phyloP scores from a whole-genome alignment of 1,284 basidiomycete species.

The Puccinia brachypodii region DNA sequence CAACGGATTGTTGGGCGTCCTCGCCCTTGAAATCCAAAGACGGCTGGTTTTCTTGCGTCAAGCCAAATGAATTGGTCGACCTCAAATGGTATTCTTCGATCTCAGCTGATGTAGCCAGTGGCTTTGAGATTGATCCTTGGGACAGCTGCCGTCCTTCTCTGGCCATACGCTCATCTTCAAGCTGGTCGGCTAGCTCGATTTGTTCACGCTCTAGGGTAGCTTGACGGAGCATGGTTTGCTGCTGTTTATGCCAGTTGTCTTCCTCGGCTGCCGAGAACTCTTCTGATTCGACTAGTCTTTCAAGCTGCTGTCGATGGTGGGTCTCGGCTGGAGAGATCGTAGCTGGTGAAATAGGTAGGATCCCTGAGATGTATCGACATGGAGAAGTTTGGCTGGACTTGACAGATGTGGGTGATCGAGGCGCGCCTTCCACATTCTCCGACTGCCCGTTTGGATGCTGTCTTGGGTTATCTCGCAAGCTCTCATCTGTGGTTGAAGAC shows the following conservation, averaged over 20 bases:
- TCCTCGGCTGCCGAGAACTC: background rate
- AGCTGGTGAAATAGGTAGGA: background rate
- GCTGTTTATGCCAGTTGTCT: conserved; percentile 3
- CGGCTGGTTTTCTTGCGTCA: background rate
- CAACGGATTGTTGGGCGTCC: background rate
- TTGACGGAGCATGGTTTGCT: conserved; percentile 21
- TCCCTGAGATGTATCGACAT: background rate
- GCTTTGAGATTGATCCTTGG: background rate
- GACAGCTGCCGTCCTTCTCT: background rate
- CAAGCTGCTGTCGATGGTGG: conserved; percentile 10
- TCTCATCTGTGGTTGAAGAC: background rate
- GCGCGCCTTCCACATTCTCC: background rate
- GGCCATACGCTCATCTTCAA: conserved; percentile 8
- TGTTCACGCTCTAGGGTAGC: conserved; percentile 20
- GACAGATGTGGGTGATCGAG: background rate
- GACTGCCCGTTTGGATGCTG: background rate
- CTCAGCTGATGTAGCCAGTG: background rate
- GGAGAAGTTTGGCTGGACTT: conserved; percentile 11
- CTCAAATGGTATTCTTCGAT: background rate
- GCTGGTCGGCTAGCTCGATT: conserved; percentile 14
- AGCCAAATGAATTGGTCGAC: background rate
- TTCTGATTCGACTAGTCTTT: conserved; percentile 18
- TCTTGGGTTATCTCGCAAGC: background rate
- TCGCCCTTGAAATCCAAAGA: background rate
- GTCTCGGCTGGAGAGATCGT: conserved; percentile 16